Evolutionary conservation across 257 asterid species (phyloP), one percentile per base, ranked within the genome.

Genomic region (Fraxinus excelsior): DNA sequence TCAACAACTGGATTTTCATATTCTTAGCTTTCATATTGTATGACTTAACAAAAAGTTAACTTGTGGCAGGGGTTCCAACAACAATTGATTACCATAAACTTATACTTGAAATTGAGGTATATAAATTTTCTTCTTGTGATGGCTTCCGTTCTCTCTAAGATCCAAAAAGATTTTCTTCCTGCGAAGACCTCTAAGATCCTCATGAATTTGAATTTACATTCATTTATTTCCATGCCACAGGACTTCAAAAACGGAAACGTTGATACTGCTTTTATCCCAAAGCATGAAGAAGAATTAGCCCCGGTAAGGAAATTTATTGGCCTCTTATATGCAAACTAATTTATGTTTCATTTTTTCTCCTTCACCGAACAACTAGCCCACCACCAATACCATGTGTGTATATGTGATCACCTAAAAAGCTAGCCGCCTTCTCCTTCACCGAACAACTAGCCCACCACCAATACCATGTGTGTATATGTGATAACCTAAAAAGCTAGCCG

Each of bases 11-110:
- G 64, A 26, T 38, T n/a, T 53, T 53, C 25, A 5, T 53, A 25
- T 62, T 26, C 31, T 25, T 3, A 9, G 32, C 16, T 62, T 37
- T 62, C 16, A 9, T 62, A 8, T 0, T 2, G 28, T 25, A 9
- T 25, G 34, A 25, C 16, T 62, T 62, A 12, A 23, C 14, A 10
- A 40, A 26, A 62, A 23, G 71, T 40, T 40, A 3, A 14, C 40
- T 56, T 80, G 67, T 82, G 67, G 77, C 86, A 95, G 99, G 99
- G 77, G 97, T 96, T 79, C 99, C 99, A 67, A 96, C 98, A 35
- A 96, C 99, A 74, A 93, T 96, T 75, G 98, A 93, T 0, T 96
- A 93, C 91, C 99, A 96, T 84, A 96, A 96, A 87, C 98, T 96
- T 77, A 93, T 96, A 89, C 96, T 96, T 78, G 99, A 93, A 37